Evolutionary conservation across 768 basidiomycete genomes (phyloP), one percentile per base, ranked within the genome.

Genomic region (Macrocybe gigantea): DNA sequence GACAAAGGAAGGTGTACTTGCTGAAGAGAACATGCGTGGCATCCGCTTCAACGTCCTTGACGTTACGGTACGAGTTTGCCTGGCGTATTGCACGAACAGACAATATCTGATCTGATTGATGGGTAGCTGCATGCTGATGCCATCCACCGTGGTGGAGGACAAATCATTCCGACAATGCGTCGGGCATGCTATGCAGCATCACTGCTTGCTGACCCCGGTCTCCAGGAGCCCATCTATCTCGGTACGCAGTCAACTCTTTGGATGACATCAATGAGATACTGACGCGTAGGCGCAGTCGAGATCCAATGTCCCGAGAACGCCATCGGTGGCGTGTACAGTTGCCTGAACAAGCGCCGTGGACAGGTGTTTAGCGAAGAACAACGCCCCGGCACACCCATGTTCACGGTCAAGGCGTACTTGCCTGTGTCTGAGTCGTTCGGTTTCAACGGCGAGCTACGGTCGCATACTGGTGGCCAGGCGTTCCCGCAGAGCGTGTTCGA

Each of bases 351-450:
- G 74, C 89, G 93, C 64, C 90, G 94, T 81, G 95, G 95, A 54
- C 93, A 96, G 66, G 95, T 99, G 53, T 95, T 94, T 81, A 88
- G 87, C 57, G 90, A 97, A 71, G 95, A 97, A 71, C 95, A 98
- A 73, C 79, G 95, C 61, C 75, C 83, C 4, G 96, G 96, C 74
- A 98, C 96, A n/a, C 95, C 96, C 53, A 96, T 97, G 93, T 95
- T 95, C 85, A 98, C 88, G 41, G 87, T 99, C 71, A 98, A 96
- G 81, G 93, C 93, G 22, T 93, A 92, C 77, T 77, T 93, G 36
- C 92, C 93, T 58, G 90, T 93, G 65, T 73, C 76, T 64, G 90
- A 92, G 71, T 93, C 89, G 11, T 95, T 96, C 73, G 94, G 95
- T 58, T 98, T 98, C 87, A 98, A 93, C 70, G 91, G 88, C 58